Evolutionary conservation across 257 asterid genomes (phyloP), one percentile per base, ranked within the genome.

Genomic region (Buddleja alternifolia): DNA sequence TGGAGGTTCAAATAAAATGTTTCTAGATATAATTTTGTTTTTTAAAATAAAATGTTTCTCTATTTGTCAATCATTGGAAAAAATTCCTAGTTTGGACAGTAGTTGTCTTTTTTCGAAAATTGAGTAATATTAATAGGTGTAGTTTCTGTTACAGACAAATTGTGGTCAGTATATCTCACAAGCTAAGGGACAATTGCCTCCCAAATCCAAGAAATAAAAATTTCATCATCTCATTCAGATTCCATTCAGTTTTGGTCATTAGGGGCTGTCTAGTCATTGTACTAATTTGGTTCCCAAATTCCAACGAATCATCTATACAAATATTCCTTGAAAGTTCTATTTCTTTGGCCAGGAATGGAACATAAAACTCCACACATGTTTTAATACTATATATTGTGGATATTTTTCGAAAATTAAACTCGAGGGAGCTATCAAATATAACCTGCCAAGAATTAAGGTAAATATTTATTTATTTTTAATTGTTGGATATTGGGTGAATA

Each of bases 101-200:
- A 64, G 71, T 70, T 78, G 82, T 82, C 77, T 71, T 72, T 60
- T 54, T 41, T 70, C 45, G 74, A 70, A 76, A 75, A 72, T 60
- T 24, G 79, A 60, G 83, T 53, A 54, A 70, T 65, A 16, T 59
- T 73, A 10, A 15, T 15, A 21, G 63, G 66, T 32, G 52, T 52
- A 36, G 70, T 55, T 76, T 45, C 48, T 20, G 34, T 47, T 65
- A 56, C 56, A 52, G 77, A 74, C 81, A 74, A 81, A 74, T 29
- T 39, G 65, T 53, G 73, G 64, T 48, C 47, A 36, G 44, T 34
- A 40, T 29, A 66, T 14, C 12, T 39, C 74, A 77, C 70, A 67
- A n/a, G n/a, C n/a, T n/a, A n/a, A 78, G 50, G 60, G 66, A 70
- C 72, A 77, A 60, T 53, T 23, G 4, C 32, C 51, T 71, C 67